Evolutionary conservation across 306 rosid genomes (phyloP).

Genomic region (Malus sylvestris): DNA sequence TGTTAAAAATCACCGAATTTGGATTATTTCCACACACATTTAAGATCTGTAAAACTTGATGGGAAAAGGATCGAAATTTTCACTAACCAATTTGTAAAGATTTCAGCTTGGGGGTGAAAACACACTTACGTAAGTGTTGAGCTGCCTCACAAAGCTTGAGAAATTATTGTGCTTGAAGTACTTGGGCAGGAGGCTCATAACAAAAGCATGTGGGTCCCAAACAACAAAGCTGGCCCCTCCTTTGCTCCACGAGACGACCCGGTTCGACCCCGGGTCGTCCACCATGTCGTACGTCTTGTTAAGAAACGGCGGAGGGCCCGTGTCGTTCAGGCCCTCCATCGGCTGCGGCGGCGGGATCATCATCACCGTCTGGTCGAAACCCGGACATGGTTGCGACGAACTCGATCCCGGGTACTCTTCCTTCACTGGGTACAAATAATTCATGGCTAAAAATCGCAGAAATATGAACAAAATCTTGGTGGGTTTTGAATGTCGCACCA

Average conservation of each 20-base stretch:
- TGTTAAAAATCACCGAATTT: neutral
- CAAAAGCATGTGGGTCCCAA: slow-evolving; percentile 73
- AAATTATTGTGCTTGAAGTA: slow-evolving; percentile 87
- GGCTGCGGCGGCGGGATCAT: slow-evolving; percentile 52
- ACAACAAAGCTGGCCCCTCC: slow-evolving; percentile 73
- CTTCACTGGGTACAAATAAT: slow-evolving; percentile 43
- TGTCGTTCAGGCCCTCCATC: slow-evolving; percentile 71
- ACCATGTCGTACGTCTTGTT: slow-evolving; percentile 82
- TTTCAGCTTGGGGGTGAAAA: neutral
- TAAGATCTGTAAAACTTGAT: neutral
- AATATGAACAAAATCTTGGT: neutral
- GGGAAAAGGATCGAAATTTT: neutral
- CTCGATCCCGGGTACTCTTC: slow-evolving; percentile 43
- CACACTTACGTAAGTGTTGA: slow-evolving; percentile 80
- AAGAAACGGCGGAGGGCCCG: slow-evolving; percentile 88
- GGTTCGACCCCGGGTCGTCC: slow-evolving; percentile 52
- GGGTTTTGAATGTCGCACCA: neutral
- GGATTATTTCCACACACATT: neutral
- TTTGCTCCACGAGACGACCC: slow-evolving; percentile 69
- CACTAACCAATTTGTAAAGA: slow-evolving; percentile 1
- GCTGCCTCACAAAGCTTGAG: slow-evolving; percentile 90
- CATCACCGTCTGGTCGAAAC: slow-evolving; percentile 2
- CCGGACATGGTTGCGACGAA: slow-evolving; percentile 21
- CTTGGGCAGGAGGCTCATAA: slow-evolving; percentile 47
- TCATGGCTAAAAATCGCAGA: slow-evolving; percentile 23